Percentiles rank a stretch among this genome's conserved stretches.
Evolutionary conservation across 2,329 filamentous ascomycete species (phyloP).

Genomic region (Cladorrhinum sp.): DNA sequence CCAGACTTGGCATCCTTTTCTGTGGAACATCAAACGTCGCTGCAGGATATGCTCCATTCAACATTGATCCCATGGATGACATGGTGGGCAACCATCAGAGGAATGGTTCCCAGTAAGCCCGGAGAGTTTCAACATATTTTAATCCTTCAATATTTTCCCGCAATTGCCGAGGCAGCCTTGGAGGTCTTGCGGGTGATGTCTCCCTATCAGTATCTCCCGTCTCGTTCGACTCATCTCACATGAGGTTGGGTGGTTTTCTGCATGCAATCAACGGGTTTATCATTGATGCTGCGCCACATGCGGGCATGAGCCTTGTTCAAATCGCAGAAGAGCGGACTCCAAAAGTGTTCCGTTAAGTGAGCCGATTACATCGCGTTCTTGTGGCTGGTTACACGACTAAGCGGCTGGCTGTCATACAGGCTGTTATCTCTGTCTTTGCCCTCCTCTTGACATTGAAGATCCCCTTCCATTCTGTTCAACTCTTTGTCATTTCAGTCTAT

Average conservation of each 20-base stretch:
- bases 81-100: not conserved
- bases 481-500: too few species aligned
- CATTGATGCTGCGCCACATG: not conserved
- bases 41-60: not conserved
- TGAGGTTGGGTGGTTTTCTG: too few species aligned
- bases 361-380: not conserved
- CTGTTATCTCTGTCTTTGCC: too few species aligned
- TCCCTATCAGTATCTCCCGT: not conserved
- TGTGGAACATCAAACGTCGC: not conserved
- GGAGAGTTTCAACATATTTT: not conserved
- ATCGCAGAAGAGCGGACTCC: constrained; percentile 7
- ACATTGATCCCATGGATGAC: not conserved
- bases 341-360: not conserved
- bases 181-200: not conserved
- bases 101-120: not conserved
- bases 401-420: too few species aligned
- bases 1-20: not conserved
- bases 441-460: too few species aligned
- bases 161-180: not conserved
- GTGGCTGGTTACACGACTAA: not conserved
- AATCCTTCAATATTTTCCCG: not conserved
- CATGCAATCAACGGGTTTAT: not conserved
- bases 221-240: not conserved
- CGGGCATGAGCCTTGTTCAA: constrained; percentile 2
- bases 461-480: too few species aligned